These are phyloP conservation scores for Heterobasidion occidentale DNA, from an alignment of 1,284 basidiomycete genomes.

Conservation along the genomic window DNA sequence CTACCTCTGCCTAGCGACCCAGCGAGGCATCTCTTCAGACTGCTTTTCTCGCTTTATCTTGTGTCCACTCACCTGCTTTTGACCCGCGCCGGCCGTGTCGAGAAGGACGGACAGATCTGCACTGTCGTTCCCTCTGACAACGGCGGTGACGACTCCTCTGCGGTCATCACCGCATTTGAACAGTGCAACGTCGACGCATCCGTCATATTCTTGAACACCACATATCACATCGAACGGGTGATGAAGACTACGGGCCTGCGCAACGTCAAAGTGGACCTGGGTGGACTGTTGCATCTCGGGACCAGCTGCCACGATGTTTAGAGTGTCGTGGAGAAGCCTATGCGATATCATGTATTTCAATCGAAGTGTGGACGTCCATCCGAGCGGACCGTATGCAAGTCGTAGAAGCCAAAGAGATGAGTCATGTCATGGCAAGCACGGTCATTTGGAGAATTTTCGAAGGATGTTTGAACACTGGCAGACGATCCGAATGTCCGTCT, in stretches of 20 bases:
- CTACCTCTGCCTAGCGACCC: too few species aligned
- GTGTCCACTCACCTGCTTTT: not conserved
- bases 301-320: too few species aligned
- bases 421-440: too few species aligned
- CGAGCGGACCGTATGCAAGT: too few species aligned
- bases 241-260: slow-evolving; percentile 22
- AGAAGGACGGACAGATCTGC: slow-evolving; percentile 13
- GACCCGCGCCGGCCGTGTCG: not conserved
- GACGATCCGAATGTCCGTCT: too few species aligned
- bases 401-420: too few species aligned
- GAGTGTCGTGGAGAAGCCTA: too few species aligned
- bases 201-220: not conserved
- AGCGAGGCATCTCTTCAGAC: not conserved
- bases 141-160: slow-evolving; percentile 22
- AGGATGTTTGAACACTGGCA: too few species aligned
- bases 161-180: slow-evolving; percentile 20
- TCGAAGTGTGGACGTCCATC: too few species aligned
- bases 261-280: slow-evolving; percentile 20
- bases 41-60: not conserved
- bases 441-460: too few species aligned
- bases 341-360: too few species aligned
- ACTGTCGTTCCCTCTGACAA: slow-evolving; percentile 16
- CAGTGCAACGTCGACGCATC: slow-evolving; percentile 15
- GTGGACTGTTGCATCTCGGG: slow-evolving; percentile 9
- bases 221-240: slow-evolving; percentile 23